Base-by-base conservation (phyloP, 2,329 filamentous ascomycete genomes). In the Penicillium sp. region DNA sequence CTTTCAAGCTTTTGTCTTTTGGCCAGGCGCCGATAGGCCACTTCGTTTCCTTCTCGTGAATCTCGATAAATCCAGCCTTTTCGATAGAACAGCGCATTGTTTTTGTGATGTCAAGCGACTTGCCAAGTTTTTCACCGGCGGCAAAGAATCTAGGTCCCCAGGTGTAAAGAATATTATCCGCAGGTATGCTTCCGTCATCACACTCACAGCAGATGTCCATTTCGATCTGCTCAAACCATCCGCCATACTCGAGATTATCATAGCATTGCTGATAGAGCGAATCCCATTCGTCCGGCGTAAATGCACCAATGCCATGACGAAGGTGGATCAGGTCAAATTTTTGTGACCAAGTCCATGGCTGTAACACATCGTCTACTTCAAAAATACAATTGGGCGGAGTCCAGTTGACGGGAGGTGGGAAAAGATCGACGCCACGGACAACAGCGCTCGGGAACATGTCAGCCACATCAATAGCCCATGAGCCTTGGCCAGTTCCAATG, bases 11-110 rank as follows among this genome's bases (percentile, higher is more conserved):
- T 16, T 52, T 47, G 46, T 68, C 63, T 39, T 56, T 61, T 4
- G 61, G 59, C 67, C 66, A 70, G 1, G 58, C 39, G 1, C 66
- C 66, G 21, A 70, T 58, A 4, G 64, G 64, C 6, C 63, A 49
- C 44, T 62, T 59, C 34, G 52, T 56, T 2, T 65, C 42, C 6
- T 66, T 52, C 13, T 65, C 58, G 4, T 59, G 53, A 13, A 72
- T 46, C 48, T 67, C 64, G 8, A 55, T 58, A 44, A 70, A 72
- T 2, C 69, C 69, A 2, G 45, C 45, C 18, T 47, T 47, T 26
- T 21, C 39, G 13, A 49, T 54, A 6, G 42, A 34, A 1, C 13
- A 3, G 10, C 31, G 31, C 31, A 34, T 34, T 34, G 31, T 34
- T n/a, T 34, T 34, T 5, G 12, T 34, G 6, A 34, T 4, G 13